These are phyloP conservation scores for Sphenostylis stenocarpa DNA, from an alignment of 306 rosid genomes.

Conservation along the genomic window DNA sequence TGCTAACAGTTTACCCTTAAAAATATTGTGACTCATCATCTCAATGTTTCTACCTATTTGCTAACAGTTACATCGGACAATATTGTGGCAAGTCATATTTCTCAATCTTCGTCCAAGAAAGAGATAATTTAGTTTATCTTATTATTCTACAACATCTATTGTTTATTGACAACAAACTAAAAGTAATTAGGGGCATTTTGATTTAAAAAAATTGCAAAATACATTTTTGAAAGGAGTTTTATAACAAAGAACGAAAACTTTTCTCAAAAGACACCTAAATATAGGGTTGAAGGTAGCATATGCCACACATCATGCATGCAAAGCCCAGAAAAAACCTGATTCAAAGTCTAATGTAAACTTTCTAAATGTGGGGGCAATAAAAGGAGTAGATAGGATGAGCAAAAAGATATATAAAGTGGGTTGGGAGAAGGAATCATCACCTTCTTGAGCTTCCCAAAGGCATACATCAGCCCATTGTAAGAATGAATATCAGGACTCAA, in stretches of 20 bases:
- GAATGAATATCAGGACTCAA: too few relatives aligned
- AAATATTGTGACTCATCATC: too few relatives aligned
- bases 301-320: constrained; percentile 7
- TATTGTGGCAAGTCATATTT: too few relatives aligned
- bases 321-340: constrained; percentile 17
- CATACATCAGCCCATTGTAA: too few relatives aligned
- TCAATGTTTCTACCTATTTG: too few relatives aligned
- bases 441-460: too few relatives aligned
- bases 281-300: background rate
- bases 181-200: background rate
- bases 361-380: background rate
- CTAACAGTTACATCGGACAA: too few relatives aligned
- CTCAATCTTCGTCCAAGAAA: background rate
- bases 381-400: background rate
- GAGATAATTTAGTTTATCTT: background rate
- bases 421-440: too few relatives aligned
- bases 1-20: too few relatives aligned
- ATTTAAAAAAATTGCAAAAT: background rate
- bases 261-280: background rate
- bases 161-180: background rate
- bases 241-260: too few relatives aligned
- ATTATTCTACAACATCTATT: background rate
- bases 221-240: background rate
- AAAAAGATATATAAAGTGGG: background rate
- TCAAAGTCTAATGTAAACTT: background rate